phyloP scores from a whole-genome alignment of 1,139 yeast genomes.

The Hansenula sp. region DNA sequence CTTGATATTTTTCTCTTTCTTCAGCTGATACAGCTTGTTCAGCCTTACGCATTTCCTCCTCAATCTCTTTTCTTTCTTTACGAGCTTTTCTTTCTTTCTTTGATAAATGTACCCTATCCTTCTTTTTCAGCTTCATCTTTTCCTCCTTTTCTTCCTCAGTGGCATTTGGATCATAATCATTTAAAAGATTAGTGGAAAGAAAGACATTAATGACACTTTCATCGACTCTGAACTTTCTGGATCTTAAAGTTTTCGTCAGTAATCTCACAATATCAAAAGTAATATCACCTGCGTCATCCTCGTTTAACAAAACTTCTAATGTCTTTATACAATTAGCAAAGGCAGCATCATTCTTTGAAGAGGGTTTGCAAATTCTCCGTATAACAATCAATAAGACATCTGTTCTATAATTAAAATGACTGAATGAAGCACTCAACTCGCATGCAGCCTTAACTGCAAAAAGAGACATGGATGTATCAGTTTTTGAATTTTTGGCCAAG shows the following conservation, averaged over 20 bases:
- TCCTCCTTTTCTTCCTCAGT: conserved; percentile 38
- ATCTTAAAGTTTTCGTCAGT: conserved; percentile 64
- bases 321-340: conserved; percentile 61
- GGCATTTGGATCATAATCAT: conserved; percentile 74
- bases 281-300: conserved; percentile 72
- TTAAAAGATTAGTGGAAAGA: conserved; percentile 66
- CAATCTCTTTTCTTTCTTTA: conserved; percentile 82
- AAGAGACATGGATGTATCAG: conserved; percentile 42
- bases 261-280: conserved; percentile 69
- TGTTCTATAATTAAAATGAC: conserved; percentile 75
- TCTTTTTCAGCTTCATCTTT: conserved; percentile 59
- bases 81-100: conserved; percentile 84
- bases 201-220: conserved; percentile 76
- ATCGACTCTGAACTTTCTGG: conserved; percentile 75
- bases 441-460: conserved; percentile 74
- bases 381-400: conserved; percentile 67
- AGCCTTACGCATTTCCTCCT: conserved; percentile 82
- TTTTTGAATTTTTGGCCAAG: conserved; percentile 30
- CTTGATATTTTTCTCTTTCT: conserved; percentile 81
- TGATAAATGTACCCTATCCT: conserved; percentile 83
- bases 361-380: conserved; percentile 57
- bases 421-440: conserved; percentile 63
- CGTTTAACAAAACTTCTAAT: conserved; percentile 65
- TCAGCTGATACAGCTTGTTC: conserved; percentile 84
- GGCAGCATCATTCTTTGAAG: conserved; percentile 39